phyloP scores from a whole-genome alignment of 148 eudicot species.

The Rhododendron mucronatum region DNA sequence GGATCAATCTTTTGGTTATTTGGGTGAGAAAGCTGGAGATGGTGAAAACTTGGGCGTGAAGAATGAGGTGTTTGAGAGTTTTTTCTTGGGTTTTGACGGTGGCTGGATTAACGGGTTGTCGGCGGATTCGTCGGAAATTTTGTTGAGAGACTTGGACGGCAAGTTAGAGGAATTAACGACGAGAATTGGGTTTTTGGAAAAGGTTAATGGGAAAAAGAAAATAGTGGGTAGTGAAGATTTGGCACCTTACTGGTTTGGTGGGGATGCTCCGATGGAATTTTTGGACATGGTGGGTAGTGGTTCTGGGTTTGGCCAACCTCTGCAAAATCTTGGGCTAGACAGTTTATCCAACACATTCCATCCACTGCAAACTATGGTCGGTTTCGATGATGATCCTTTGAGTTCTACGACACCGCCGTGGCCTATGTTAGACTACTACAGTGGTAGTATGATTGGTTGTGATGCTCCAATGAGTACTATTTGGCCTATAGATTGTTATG shows the following conservation, averaged over 20 bases:
- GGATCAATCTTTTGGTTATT: no score
- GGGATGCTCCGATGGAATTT: not conserved
- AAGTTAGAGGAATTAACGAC: not conserved
- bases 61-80: not conserved
- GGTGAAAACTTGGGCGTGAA: no score
- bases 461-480: not conserved
- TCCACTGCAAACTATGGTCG: not conserved
- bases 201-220: not conserved
- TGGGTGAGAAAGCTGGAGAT: not conserved
- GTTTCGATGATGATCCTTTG: not conserved
- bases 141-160: not conserved
- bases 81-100: not conserved
- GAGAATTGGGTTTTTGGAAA: not conserved
- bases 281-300: not conserved
- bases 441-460: not conserved
- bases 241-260: not conserved
- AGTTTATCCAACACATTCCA: not conserved
- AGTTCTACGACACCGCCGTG: not conserved
- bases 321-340: not conserved
- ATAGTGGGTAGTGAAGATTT: not conserved
- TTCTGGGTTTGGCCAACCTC: not conserved
- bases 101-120: not conserved
- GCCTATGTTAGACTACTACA: not conserved
- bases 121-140: not conserved
- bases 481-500: not conserved